Percentiles rank a stretch among this genome's conserved stretches.
These are phyloP conservation scores for Pseudocercospora musae DNA, from an alignment of 2,329 filamentous ascomycete genomes.

Conservation along the genomic window DNA sequence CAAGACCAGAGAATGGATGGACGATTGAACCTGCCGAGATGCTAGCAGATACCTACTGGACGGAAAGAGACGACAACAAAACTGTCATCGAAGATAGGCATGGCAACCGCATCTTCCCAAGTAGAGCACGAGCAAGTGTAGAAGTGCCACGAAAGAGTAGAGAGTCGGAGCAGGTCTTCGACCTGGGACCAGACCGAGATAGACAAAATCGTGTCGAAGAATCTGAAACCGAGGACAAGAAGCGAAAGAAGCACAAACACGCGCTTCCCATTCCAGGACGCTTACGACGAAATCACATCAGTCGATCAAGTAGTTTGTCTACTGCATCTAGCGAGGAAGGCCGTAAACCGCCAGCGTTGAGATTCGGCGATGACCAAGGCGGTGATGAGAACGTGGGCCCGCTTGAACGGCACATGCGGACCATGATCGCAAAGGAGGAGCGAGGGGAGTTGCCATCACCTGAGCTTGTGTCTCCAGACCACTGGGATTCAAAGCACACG, in stretches of 20 bases:
- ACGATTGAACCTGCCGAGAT: slow-evolving; percentile 77
- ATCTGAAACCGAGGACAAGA: slow-evolving; percentile 16
- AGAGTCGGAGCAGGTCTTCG: slow-evolving; percentile 17
- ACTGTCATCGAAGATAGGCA: slow-evolving; percentile 74
- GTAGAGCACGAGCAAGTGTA: slow-evolving; percentile 19
- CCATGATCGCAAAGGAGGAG: slow-evolving; percentile 44
- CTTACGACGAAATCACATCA: slow-evolving; percentile 23
- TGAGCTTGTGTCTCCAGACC: slow-evolving; percentile 42
- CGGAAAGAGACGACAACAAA: slow-evolving; percentile 79
- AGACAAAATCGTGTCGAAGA: slow-evolving; percentile 11
- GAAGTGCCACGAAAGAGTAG: slow-evolving; percentile 25
- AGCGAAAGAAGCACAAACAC: slow-evolving; percentile 14
- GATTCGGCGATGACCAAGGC: slow-evolving; percentile 42
- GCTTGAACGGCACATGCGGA: slow-evolving; percentile 45
- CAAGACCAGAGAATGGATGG: slow-evolving; percentile 81
- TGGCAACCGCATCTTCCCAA: slow-evolving; percentile 68
- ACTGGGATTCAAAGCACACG: slow-evolving; percentile 33
- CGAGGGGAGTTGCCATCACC: slow-evolving; percentile 37
- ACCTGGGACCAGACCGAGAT: slow-evolving; percentile 6
- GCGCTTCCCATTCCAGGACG: slow-evolving; percentile 24
- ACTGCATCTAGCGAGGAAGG: slow-evolving; percentile 32
- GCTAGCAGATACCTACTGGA: slow-evolving; percentile 85
- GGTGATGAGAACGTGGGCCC: slow-evolving; percentile 46
- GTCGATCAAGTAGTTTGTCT: slow-evolving; percentile 27
- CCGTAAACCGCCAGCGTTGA: slow-evolving; percentile 43